Conservation (phyloP, 768 basidiomycete genomes). For the Boletales sp. region DNA sequence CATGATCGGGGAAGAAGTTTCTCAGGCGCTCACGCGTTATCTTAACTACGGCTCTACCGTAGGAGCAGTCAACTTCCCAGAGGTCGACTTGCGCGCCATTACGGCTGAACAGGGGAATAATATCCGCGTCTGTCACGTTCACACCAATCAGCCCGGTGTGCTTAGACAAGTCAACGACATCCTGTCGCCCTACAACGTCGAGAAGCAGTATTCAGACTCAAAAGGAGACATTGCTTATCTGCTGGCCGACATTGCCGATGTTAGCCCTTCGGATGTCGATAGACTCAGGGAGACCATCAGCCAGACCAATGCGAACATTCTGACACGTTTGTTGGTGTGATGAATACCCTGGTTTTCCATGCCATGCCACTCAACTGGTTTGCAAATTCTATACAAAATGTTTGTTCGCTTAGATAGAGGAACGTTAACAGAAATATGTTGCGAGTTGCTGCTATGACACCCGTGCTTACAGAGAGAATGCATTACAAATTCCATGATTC, state of each 20-base stretch:
- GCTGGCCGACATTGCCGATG: slow-evolving; percentile 94
- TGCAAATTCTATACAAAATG: slow-evolving; percentile 14
- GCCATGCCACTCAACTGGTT: slow-evolving; percentile 52
- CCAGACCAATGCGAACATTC: slow-evolving; percentile 79
- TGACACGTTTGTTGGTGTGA: slow-evolving; percentile 80
- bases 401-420: neutral
- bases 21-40: slow-evolving; percentile 80
- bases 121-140: slow-evolving; percentile 92
- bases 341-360: neutral
- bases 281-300: slow-evolving; percentile 75
- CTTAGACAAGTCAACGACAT: slow-evolving; percentile 93
- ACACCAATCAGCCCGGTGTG: slow-evolving; percentile 94
- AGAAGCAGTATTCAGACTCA: slow-evolving; percentile 99
- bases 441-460: neutral
- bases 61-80: slow-evolving; percentile 98
- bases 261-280: slow-evolving; percentile 76
- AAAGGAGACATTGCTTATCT: slow-evolving; percentile 92
- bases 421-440: neutral
- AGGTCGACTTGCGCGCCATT: slow-evolving; percentile 94
- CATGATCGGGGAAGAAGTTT: slow-evolving; percentile 96
- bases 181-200: slow-evolving; percentile 93
- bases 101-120: slow-evolving; percentile 74
- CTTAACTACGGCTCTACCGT: slow-evolving; percentile 88
- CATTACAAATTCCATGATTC: slow-evolving; percentile 5
- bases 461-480: slow-evolving; percentile 9